Base-by-base conservation (phyloP, 495 filamentous ascomycete genomes). In the Thozetella sp. region DNA sequence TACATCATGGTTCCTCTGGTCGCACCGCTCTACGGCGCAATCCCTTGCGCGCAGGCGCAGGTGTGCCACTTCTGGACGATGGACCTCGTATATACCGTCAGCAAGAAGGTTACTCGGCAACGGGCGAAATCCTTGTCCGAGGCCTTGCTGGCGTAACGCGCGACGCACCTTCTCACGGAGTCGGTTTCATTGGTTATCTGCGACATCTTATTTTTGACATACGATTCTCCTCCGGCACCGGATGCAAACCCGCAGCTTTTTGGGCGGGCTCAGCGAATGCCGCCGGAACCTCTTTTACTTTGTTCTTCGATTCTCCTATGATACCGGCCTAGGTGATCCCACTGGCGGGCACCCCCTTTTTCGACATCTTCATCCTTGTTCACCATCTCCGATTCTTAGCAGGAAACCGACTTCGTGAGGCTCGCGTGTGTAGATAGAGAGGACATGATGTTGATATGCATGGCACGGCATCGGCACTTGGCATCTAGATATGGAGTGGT, bases 61-160 rank as follows among this genome's bases (percentile, higher is more conserved):
- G 67, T 90, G 53, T 81, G 76, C 57, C 87, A 90, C 65, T 86
- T 90, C 66, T 89, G 84, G 79, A 89, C 86, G 0, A 69, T 88
- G 30, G 77, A 86, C 54, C 60, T 90, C 57, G 84, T 86, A 20
- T 90, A 90, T 71, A 79, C 81, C 2, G 86, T 90, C 57, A 88
- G 84, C 68, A 85, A 86, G 74, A 90, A 90, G 69, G 79, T 78
- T 1, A 79, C 76, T 6, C 69, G 79, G 55, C 69, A 73, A 67
- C 65, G 78, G 56, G 76, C 71, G n/a, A 80, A 80, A 48, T 80
- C 79, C 15, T 24, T 50, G 17, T 56, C 11, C 12, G 43, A 48
- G 43, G 43, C 43, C 13, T 30, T 22, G 40, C n/a, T 48, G 43
- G 43, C 43, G 43, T 48, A 48, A 48, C 43, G 20, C 43, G 20